Base-by-base conservation (phyloP, 345 rosid genomes). In the Lumnitzera racemosa region DNA sequence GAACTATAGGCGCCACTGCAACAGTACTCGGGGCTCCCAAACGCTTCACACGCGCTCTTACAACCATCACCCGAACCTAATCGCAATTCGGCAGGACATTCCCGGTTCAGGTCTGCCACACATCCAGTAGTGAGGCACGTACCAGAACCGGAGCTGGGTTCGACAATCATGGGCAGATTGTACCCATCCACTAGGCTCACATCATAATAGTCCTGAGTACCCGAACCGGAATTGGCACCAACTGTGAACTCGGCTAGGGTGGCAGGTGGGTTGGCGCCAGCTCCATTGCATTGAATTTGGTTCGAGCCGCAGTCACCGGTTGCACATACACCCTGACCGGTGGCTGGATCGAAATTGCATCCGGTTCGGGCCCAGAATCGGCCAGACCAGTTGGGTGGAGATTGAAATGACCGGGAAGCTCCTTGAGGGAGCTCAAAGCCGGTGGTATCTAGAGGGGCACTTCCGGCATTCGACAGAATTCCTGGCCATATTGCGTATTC, bases 31-130 rank as follows among this genome's bases (percentile, higher is more conserved):
- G 87, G 84, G 14, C 46, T 65, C 49, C 80, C 60, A 15, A 86
- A 86, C 27, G 94, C 94, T 58, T 76, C 94, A 11, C 94, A 87
- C 3, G 94, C 87, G 61, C 94, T 87, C 71, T 59, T 78, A 47
- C 94, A 86, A 11, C 78, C 87, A 17, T 47, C 71, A 23, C 83
- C 78, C 1, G 81, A 83, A 1, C 53, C 72, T 2, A 58, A 56
- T 56, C 53, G 75, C 13, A 87, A 77, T 49, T 81, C 94, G 10
- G 80, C 59, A 12, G 94, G 94, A 29, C 94, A 87, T 27, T 53
- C 66, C n/a, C 67, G 73, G 64, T 83, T 83, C 66, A 87, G 66
- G 58, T 87, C 90, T 46, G 65, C 64, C 4, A 57, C 74, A 55
- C 94, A 87, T 14, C 94, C 94, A 0, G 87, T 81, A 46, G 79